Base-by-base conservation (phyloP, 257 asterid genomes). In the Ilex asprella region DNA sequence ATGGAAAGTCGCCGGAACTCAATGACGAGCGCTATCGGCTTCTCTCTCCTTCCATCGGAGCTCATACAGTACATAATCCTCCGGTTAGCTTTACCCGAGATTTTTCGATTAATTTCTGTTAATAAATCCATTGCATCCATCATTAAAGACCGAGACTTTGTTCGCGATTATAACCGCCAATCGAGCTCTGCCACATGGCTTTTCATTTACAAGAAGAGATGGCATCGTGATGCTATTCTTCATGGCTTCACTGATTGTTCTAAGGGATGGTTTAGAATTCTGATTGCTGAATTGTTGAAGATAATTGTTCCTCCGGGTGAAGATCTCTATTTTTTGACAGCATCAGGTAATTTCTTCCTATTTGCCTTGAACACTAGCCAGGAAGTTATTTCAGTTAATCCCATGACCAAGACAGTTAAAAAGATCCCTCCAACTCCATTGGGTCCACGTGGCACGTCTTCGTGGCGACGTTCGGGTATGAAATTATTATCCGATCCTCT, bases 401-500 rank as follows among this genome's bases (percentile, higher is more conserved):
- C 76, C 27, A 65, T 75, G 65, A 60, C 67, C 7, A 69, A 39
- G 57, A 63, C 64, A 7, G 70, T 75, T 27, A 79, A 64, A 58
- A 72, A 21, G 69, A 69, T 79, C 15, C 57, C 57, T 21, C 57
- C 57, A 53, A 53, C 31, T 52, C 81, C 84, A 2, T 47, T 75
- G 1, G 84, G 84, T 39, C 84, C 77, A 44, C 76, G 84, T 60
- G 81, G 81, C 43, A 79, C 84, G 7, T 79, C 81, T 0, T 75
- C 75, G 4, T 75, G 84, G 84, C 67, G 77, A 31, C 78, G 81
- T 30, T 79, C 79, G 9, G 77, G 81, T 55, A 69, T 79, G 79
- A 79, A 75, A 64, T 55, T 79, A 55, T 65, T 75, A 0, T 59
- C 75, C 39, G 60, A 46, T 62, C 79, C 79, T 35, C 60, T 12